phyloP scores from a whole-genome alignment of 2,329 filamentous ascomycete species.

The Orbilia javanica region DNA sequence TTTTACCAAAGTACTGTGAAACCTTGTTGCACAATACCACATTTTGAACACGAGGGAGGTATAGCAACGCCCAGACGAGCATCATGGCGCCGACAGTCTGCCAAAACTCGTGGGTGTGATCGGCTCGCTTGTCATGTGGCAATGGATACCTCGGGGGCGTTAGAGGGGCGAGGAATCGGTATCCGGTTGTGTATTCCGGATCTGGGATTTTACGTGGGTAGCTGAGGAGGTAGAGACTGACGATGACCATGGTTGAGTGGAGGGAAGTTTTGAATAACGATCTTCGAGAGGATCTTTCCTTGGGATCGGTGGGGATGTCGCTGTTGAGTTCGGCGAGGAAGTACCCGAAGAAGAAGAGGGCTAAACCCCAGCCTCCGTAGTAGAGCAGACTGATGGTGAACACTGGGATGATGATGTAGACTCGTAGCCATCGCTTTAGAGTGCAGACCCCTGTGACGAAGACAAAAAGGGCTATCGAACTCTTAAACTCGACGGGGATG shows the following conservation, averaged over 20 bases:
- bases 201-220: slow-evolving; percentile 66
- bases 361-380: slow-evolving; percentile 7
- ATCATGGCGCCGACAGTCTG: slow-evolving; percentile 29
- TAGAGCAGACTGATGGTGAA: slow-evolving; percentile 4
- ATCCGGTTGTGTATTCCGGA: slow-evolving; percentile 61
- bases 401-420: slow-evolving; percentile 22
- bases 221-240: slow-evolving; percentile 71
- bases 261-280: slow-evolving; percentile 59
- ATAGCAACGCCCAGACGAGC: slow-evolving; percentile 35
- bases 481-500: slow-evolving; percentile 39
- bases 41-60: slow-evolving; percentile 36
- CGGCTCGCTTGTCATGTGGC: background rate
- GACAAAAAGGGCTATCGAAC: slow-evolving; percentile 36
- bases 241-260: slow-evolving; percentile 67
- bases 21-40: slow-evolving; percentile 32
- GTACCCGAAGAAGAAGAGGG: slow-evolving; percentile 47
- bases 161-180: slow-evolving; percentile 17
- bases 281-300: background rate
- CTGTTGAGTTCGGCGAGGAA: slow-evolving; percentile 38
- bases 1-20: slow-evolving; percentile 40
- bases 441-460: slow-evolving; percentile 33
- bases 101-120: slow-evolving; percentile 32
- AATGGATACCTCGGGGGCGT: slow-evolving; percentile 31
- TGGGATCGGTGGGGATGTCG: slow-evolving; percentile 27
- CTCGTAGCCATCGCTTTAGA: slow-evolving; percentile 22